Evolutionary conservation across 768 basidiomycete genomes (phyloP).

Genomic region (Collybia sordida): DNA sequence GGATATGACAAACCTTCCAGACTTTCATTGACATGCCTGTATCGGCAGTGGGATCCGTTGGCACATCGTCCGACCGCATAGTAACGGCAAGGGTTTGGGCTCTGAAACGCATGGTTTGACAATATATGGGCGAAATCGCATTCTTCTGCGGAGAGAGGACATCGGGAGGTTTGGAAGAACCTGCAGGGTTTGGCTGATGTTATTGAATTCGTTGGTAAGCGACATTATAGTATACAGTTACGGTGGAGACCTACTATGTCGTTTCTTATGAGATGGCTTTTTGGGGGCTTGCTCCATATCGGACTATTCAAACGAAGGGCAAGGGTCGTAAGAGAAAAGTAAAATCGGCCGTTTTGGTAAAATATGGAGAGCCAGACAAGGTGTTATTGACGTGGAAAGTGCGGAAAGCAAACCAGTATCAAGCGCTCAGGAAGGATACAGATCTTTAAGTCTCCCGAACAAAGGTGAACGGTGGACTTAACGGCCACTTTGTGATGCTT

Average conservation of each 20-base stretch:
- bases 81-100: slow-evolving; percentile 29
- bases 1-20: slow-evolving; percentile 11
- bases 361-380: no score
- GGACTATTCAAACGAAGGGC: slow-evolving; percentile 1
- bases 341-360: no score
- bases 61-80: slow-evolving; percentile 34
- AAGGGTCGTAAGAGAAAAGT: slow-evolving; percentile 3
- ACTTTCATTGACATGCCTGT: slow-evolving; percentile 26
- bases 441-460: slow-evolving; percentile 27
- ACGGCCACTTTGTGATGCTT: slow-evolving; percentile 15
- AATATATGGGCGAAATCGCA: slow-evolving; percentile 49
- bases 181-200: slow-evolving; percentile 48
- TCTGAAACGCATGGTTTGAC: slow-evolving; percentile 21
- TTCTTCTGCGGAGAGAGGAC: slow-evolving; percentile 41
- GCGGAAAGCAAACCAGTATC: neutral
- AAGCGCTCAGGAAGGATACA: slow-evolving; percentile 6
- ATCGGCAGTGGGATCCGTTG: slow-evolving; percentile 37
- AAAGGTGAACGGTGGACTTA: slow-evolving; percentile 24
- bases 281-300: no score
- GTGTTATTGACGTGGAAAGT: neutral
- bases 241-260: slow-evolving; percentile 33
- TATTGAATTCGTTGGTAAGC: slow-evolving; percentile 8
- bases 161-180: slow-evolving; percentile 42
- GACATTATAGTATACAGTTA: slow-evolving; percentile 1
- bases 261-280: slow-evolving; percentile 20